These are phyloP conservation scores for Gryganskiella cystojenkinii DNA, from an alignment of 192 early-diverging fungal genomes.

Conservation along the genomic window DNA sequence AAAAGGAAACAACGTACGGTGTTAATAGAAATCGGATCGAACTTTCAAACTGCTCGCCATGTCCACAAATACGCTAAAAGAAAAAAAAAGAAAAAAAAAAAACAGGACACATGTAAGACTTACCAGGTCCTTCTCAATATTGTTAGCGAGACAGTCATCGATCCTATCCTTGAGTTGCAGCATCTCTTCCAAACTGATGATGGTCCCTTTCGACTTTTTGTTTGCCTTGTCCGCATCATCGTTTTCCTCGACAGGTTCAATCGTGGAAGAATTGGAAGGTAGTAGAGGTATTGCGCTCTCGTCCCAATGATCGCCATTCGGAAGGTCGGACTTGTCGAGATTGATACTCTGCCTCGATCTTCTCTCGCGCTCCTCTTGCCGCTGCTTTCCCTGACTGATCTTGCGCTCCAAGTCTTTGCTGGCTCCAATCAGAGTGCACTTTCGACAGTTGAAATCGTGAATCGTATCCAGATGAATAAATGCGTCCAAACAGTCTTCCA, in stretches of 20 bases:
- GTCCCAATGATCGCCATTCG: too few relatives aligned
- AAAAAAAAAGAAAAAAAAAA: neutral
- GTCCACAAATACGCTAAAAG: too few relatives aligned
- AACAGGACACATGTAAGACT: neutral
- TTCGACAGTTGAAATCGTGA: constrained; percentile 73
- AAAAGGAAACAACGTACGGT: neutral
- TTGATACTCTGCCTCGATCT: neutral
- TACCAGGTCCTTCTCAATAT: constrained; percentile 62
- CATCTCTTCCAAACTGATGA: constrained; percentile 24
- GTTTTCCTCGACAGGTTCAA: too few relatives aligned
- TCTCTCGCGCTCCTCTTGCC: constrained; percentile 2
- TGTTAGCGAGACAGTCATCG: constrained; percentile 50
- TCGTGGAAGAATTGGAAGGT: neutral
- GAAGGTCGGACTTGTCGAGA: too few relatives aligned
- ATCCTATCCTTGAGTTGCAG: constrained; percentile 47
- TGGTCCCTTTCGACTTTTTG: neutral
- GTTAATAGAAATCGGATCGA: too few relatives aligned
- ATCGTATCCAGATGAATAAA: constrained; percentile 76
- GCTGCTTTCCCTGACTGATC: constrained; percentile 20
- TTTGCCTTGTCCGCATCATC: neutral
- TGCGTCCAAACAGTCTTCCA: constrained; percentile 70
- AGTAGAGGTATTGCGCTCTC: too few relatives aligned
- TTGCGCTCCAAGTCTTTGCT: constrained; percentile 45
- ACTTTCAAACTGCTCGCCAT: too few relatives aligned
- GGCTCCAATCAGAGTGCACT: constrained; percentile 67